Percentiles rank a stretch among this genome's conserved stretches.
Conservation (phyloP, 305 asterid genomes). For the Fraxinus sp. region DNA sequence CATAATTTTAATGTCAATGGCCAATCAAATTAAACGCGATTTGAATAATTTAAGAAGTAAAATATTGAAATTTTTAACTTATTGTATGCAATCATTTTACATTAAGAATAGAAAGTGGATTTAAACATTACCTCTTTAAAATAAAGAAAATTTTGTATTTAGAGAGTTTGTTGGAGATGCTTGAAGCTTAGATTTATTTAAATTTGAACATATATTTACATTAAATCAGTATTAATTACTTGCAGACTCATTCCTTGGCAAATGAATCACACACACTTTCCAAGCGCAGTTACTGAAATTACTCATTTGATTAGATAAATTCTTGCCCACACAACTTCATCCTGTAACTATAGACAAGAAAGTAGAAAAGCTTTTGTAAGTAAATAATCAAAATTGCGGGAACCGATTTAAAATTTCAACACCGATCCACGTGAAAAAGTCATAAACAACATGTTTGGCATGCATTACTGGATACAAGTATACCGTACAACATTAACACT, state of each 20-base stretch:
- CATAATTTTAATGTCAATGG: too few relatives aligned
- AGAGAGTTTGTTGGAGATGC: too few relatives aligned
- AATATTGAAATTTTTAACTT: too few relatives aligned
- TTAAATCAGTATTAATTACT: too few relatives aligned
- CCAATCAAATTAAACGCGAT: too few relatives aligned
- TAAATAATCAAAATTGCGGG: too few relatives aligned
- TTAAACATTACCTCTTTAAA: too few relatives aligned
- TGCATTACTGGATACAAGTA: neutral
- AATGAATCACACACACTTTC: neutral
- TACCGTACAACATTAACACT: neutral
- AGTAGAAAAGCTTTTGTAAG: neutral
- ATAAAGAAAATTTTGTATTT: too few relatives aligned
- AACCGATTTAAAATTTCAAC: neutral
- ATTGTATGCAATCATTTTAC: too few relatives aligned
- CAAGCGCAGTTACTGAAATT: neutral
- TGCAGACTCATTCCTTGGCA: neutral
- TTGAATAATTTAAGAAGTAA: too few relatives aligned
- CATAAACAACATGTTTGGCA: neutral
- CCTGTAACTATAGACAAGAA: neutral
- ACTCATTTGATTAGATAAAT: neutral
- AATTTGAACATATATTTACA: neutral
- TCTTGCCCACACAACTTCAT: neutral
- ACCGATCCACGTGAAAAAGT: neutral
- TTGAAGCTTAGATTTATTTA: too few relatives aligned
- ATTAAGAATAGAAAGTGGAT: too few relatives aligned